These are phyloP conservation scores for Adansonia gregorii DNA, from an alignment of 441 rosid species.

Conservation along the genomic window DNA sequence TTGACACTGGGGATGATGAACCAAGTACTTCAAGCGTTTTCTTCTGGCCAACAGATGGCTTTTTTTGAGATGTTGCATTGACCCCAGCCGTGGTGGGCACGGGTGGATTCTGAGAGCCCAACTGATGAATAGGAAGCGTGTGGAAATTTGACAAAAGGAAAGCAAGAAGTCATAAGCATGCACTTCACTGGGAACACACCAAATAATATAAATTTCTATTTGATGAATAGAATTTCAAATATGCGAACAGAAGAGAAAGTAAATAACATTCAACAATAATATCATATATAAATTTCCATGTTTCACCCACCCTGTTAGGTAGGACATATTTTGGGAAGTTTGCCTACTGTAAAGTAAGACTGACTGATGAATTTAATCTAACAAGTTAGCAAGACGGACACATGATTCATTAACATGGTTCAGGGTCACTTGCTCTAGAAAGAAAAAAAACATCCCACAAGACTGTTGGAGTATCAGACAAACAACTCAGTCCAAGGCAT, in stretches of 20 bases:
- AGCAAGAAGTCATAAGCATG: not conserved
- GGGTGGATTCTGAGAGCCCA: slow-evolving; percentile 55
- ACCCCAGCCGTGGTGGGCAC: slow-evolving; percentile 51
- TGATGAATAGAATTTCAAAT: not conserved
- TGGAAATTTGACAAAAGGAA: slow-evolving; percentile 14
- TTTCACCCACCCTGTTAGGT: not conserved
- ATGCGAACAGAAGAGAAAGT: not conserved
- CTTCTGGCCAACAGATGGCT: slow-evolving; percentile 72
- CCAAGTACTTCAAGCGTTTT: slow-evolving; percentile 79
- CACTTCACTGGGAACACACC: not conserved
- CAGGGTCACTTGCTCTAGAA: not conserved
- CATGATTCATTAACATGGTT: not conserved
- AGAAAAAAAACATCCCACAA: not conserved
- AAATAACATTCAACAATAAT: not conserved
- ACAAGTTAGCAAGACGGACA: not conserved
- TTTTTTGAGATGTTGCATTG: slow-evolving; percentile 63
- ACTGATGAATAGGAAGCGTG: slow-evolving; percentile 44
- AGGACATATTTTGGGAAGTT: slow-evolving; percentile 3
- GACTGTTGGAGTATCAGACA: not conserved
- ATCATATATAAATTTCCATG: not conserved
- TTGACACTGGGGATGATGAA: slow-evolving; percentile 72
- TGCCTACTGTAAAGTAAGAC: not conserved
- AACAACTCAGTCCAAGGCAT: not conserved
- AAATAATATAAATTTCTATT: not conserved
- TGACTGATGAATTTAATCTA: not conserved